phyloP scores from a whole-genome alignment of 2,329 filamentous ascomycete species.

The Metarhizium humberi region DNA sequence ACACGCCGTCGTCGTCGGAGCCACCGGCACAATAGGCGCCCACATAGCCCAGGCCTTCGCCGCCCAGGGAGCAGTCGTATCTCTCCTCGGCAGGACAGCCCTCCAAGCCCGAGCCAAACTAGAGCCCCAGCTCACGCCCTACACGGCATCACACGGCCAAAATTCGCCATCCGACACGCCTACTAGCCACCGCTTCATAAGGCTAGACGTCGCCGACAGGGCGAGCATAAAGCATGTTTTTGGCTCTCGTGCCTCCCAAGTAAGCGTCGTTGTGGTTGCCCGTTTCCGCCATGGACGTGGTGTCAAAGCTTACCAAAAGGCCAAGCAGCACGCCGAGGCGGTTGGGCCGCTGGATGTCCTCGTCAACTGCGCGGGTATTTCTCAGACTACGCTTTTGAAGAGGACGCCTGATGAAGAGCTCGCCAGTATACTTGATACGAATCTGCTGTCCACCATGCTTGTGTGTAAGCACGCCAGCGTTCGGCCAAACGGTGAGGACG shows the following conservation, averaged over 20 bases:
- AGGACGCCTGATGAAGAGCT: slow-evolving; percentile 41
- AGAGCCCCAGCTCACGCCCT: slow-evolving; percentile 21
- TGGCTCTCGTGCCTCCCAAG: not conserved
- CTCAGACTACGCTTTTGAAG: slow-evolving; percentile 55
- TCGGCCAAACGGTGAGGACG: slow-evolving; percentile 19
- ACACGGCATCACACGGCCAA: slow-evolving; percentile 4
- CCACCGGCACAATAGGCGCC: slow-evolving; percentile 59
- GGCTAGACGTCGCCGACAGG: slow-evolving; percentile 20
- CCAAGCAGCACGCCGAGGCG: not conserved
- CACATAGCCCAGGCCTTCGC: slow-evolving; percentile 61
- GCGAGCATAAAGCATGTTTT: slow-evolving; percentile 23
- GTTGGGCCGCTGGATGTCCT: slow-evolving; percentile 45
- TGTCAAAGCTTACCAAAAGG: too few species aligned
- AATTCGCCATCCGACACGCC: slow-evolving; percentile 9
- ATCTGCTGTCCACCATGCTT: slow-evolving; percentile 57
- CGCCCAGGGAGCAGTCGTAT: slow-evolving; percentile 46
- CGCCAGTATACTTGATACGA: slow-evolving; percentile 54
- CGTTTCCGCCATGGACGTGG: not conserved
- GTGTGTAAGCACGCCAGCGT: slow-evolving; percentile 43
- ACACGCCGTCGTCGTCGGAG: slow-evolving; percentile 57
- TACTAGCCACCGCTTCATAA: slow-evolving; percentile 23
- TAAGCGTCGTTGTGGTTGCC: not conserved
- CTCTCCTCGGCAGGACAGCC: slow-evolving; percentile 51
- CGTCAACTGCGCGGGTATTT: slow-evolving; percentile 71
- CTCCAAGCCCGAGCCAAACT: slow-evolving; percentile 33